Base-by-base conservation (phyloP, 352 stramenopile genomes). In the Aphanomyces invadans region DNA sequence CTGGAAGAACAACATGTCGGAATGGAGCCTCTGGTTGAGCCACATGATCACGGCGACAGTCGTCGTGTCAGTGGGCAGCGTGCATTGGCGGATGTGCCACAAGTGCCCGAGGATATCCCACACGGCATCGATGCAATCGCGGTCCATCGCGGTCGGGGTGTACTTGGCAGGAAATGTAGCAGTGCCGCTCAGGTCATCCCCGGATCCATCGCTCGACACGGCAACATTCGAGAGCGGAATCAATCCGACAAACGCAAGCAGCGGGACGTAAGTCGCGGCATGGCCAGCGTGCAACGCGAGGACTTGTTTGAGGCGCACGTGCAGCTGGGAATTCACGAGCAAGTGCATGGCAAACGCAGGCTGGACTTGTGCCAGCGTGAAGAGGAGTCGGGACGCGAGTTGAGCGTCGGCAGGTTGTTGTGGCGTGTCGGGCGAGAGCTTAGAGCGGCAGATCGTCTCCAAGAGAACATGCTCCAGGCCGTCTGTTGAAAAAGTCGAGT, bases 81-180 rank as follows among this genome's bases (percentile, higher is more conserved):
- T 21, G 55, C 31, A 28, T 63, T 70, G 62, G 53, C 78, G 25
- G 75, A 70, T 19, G 11, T 66, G n/a, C 57, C 74, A 84, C 29
- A 89, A 39, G 3, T 72, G 68, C 26, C 81, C 83, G 2, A 92
- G 69, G 7, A 92, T 51, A 44, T 87, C 79, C 83, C 83, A 90
- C 0, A 86, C 74, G 54, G 82, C 64, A 38, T 87, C 73, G n/a
- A 84, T 52, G 42, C 68, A 86, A 2, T 62, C 62, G 19, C 49
- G 62, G 12, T 73, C 68, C 0, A 53, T 60, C 0, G 62, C 9
- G 36, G 76, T 51, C 2, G 60, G 60, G 26, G 60, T 67, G 60
- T 67, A 67, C n/a, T 31, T 44, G 28, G 21, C 42, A 25, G 60
- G 60, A 57, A 67, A 67, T 0, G 60, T 44, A 23, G 26, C 23